Evolutionary conservation across 768 basidiomycete species (phyloP), one percentile per base, ranked within the genome.

Genomic region (Tylopilus subfusipes): DNA sequence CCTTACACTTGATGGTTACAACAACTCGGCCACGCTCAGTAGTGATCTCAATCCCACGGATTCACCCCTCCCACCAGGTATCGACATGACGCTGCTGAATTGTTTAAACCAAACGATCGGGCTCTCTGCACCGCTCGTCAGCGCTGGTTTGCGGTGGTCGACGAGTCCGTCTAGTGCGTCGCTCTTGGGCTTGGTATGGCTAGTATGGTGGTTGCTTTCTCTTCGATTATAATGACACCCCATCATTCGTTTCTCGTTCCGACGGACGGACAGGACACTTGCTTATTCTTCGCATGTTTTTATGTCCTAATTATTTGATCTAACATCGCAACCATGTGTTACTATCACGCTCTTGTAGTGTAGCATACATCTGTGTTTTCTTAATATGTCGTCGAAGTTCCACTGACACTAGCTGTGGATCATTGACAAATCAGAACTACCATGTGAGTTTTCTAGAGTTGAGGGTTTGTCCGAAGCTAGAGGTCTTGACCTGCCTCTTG

Each of bases 31-130:
- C 7, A 78, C 73, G 4, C 67, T 82, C 24, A 68, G 66, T 34
- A 60, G 55, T 27, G 72, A 81, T 22, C 66, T 73, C 9, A 78
- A 73, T 27, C 57, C 67, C 0, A 67, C 79, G 0, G 73, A 81
- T 52, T 72, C 78, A 0, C 76, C 83, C 0, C 71, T 89, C 1
- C 85, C 85, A 1, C 65, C 68, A 2, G 72, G 71, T 42, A 72
- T 84, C n/a, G 79, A 86, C 58, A 68, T 50, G 30, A 72, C 64
- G 1, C 70, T 87, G 12, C 61, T 87, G 36, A 57, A 68, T 27
- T 88, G 87, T 55, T 57, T 89, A 44, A 89, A 89, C 57, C 57
- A 68, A 29, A 88, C 87, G 3, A 84, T 88, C 47, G 84, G 78
- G 2, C 64, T 57, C 19, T 76, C 81, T 2, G 83, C 79, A 2